Conservation (phyloP, 768 basidiomycete species). For the Lentinula sp. region DNA sequence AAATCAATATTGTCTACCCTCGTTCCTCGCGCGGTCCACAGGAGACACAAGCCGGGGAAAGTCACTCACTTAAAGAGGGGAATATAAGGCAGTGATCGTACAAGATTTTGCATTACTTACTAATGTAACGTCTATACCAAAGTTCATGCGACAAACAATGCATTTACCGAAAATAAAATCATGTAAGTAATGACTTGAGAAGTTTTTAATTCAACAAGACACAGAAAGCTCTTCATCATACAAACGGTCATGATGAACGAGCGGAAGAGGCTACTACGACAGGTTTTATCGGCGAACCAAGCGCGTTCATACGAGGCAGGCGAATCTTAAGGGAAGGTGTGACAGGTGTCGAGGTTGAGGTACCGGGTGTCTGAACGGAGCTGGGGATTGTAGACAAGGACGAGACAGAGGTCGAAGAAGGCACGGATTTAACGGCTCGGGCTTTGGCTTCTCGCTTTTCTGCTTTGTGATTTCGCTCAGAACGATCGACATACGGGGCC, state of each 20-base stretch:
- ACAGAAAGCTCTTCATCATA: neutral
- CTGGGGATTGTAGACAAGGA: slow-evolving; percentile 3
- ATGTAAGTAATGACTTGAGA: neutral
- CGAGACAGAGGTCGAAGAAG: slow-evolving; percentile 19
- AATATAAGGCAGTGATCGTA: neutral
- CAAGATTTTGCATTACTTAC: neutral
- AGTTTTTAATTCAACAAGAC: neutral
- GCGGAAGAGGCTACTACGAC: neutral
- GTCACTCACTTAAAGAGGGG: no score
- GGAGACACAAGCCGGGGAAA: no score
- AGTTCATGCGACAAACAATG: neutral
- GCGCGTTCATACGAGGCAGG: slow-evolving; percentile 39
- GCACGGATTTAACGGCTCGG: slow-evolving; percentile 15
- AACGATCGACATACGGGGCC: slow-evolving; percentile 11
- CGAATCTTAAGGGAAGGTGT: slow-evolving; percentile 51
- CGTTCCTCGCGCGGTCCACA: no score
- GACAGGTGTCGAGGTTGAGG: slow-evolving; percentile 4
- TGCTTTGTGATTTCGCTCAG: slow-evolving; percentile 12
- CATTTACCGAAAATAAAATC: neutral
- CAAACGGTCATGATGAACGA: neutral
- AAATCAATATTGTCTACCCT: no score
- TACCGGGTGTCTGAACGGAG: neutral
- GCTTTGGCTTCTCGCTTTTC: slow-evolving; percentile 11
- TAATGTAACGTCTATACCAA: slow-evolving; percentile 1
- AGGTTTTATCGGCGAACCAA: slow-evolving; percentile 10